phyloP scores from a whole-genome alignment of 2,329 filamentous ascomycete species.

The Catunica adiposa region DNA sequence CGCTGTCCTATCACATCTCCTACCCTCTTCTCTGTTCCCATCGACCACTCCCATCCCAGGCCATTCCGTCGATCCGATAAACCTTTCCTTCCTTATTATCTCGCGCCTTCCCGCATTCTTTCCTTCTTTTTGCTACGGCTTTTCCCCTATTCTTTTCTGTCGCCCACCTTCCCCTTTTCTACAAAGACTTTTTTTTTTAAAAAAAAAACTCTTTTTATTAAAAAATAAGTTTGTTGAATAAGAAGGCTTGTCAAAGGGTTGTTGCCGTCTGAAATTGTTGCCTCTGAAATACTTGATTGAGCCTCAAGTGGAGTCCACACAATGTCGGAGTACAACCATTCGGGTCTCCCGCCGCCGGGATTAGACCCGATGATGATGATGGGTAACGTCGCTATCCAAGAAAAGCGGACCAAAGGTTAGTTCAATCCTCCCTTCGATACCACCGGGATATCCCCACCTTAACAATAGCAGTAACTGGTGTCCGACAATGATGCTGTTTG shows the following conservation, averaged over 20 bases:
- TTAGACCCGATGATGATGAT: neutral
- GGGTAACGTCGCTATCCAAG: constrained; percentile 3
- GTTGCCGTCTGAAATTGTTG: neutral
- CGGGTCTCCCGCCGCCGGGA: neutral
- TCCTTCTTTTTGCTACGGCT: neutral
- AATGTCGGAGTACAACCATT: constrained; percentile 8
- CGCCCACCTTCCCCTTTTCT: too few relatives aligned
- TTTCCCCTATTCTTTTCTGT: too few relatives aligned
- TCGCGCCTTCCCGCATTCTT: neutral
- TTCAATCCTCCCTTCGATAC: neutral
- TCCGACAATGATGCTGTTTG: too few relatives aligned
- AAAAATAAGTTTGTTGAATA: too few relatives aligned
- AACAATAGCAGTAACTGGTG: too few relatives aligned
- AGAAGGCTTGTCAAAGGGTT: too few relatives aligned
- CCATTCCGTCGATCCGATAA: neutral
- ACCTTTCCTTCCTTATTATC: neutral
- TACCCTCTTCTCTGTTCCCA: too few relatives aligned
- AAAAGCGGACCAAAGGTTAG: constrained; percentile 13
- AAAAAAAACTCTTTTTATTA: too few relatives aligned
- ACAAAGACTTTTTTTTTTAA: too few relatives aligned
- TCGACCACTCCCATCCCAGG: too few relatives aligned
- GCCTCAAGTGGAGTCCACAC: neutral
- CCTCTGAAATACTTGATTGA: neutral
- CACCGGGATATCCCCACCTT: too few relatives aligned
- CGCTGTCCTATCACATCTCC: too few relatives aligned